Percentiles rank a stretch among this genome's conserved stretches.
phyloP scores from a whole-genome alignment of 1,284 basidiomycete species.

The Marasmius oreades region DNA sequence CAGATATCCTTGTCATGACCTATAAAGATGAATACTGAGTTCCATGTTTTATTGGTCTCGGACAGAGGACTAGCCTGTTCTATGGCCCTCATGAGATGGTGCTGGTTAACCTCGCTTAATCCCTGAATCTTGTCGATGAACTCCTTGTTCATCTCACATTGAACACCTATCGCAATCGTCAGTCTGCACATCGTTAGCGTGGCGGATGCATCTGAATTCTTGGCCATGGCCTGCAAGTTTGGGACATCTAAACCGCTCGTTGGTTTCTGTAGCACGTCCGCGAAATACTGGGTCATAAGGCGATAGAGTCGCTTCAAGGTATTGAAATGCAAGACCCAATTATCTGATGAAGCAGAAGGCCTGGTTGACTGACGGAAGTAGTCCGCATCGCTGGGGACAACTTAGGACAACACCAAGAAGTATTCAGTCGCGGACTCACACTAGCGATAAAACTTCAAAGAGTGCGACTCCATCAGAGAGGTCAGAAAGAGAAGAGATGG shows the following conservation, averaged over 20 bases:
- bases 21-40: constrained; percentile 27
- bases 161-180: constrained; percentile 90
- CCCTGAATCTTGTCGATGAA: constrained; percentile 84
- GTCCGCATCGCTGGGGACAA: constrained; percentile 60
- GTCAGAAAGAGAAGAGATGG: constrained; percentile 59
- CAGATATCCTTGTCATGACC: constrained; percentile 72
- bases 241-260: constrained; percentile 73
- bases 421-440: constrained; percentile 44
- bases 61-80: constrained; percentile 57
- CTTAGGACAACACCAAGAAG: background rate
- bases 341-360: constrained; percentile 62
- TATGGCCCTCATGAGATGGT: constrained; percentile 82
- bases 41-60: background rate
- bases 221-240: constrained; percentile 78
- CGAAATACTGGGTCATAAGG: constrained; percentile 84
- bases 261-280: constrained; percentile 74
- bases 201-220: constrained; percentile 63
- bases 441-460: constrained; percentile 66
- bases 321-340: constrained; percentile 87
- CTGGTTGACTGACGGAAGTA: constrained; percentile 70
- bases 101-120: constrained; percentile 76
- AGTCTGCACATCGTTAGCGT: constrained; percentile 77
- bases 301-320: constrained; percentile 82
- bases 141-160: constrained; percentile 80
- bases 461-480: constrained; percentile 73